Evolutionary conservation across 768 basidiomycete species (phyloP), one percentile per base, ranked within the genome.

Genomic region (Lactarius vividus): DNA sequence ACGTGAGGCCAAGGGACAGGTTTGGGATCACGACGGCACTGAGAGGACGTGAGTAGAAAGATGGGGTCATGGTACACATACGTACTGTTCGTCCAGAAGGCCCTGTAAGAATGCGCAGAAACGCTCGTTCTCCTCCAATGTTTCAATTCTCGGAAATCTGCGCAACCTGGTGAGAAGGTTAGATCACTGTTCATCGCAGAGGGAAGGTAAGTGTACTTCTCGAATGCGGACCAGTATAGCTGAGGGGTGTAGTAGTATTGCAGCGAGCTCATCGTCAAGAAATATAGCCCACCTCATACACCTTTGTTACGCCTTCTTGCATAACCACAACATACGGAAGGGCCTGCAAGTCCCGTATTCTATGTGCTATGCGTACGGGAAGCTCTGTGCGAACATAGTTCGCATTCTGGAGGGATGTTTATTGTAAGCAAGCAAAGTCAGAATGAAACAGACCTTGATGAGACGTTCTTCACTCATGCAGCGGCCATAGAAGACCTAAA

Each of bases 381-480:
- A 96, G 77, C 73, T 96, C 94, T 5, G 90, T 91, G 59, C 93
- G 86, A 52, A 96, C 92, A 76, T 94, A 93, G 74, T 94, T 94
- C 61, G 91, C 93, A 69, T 90, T 92, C 92, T 94, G 59, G 28
- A 55, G 10, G 29, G 28, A 15, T 35, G 28, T 28, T 54, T 28
- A 56, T 20, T 49, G 26, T 57, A 57, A 57, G n/a, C n/a, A 35
- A 15, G 49, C 9, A 60, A 23, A 35, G 63, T 53, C 29, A 49
- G 54, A 59, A 29, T 37, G 59, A 15, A 37, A 58, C 79, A 42
- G 71, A 84, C 92, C 80, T 88, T 91, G 73, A 94, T 84, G 40
- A 94, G 78, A 28, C 91, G 82, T 62, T 91, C 89, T 67, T 86
- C 81, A 70, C 86, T 87, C 84, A 94, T 92, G 54, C 85, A 84